Evolutionary conservation across 352 stramenopile genomes (phyloP).

Genomic region (Globisporangium middletonii): DNA sequence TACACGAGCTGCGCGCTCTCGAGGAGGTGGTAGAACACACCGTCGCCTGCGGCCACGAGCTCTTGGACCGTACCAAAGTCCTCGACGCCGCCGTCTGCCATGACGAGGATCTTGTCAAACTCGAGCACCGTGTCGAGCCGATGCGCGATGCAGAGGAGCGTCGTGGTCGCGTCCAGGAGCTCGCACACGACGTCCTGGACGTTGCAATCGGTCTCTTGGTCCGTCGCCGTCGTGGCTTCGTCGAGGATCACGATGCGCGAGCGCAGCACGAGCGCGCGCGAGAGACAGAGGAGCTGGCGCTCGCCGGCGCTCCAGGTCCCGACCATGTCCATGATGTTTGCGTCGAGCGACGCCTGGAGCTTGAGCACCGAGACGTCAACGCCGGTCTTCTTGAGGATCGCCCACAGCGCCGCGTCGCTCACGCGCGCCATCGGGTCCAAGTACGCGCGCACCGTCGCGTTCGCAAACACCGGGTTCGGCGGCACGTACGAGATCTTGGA

Average conservation of each 20-base stretch:
- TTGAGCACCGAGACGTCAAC: constrained; percentile 31
- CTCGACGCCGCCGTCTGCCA: constrained; percentile 51
- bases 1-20: constrained; percentile 39
- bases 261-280: constrained; percentile 83
- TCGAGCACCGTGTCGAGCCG: constrained; percentile 91
- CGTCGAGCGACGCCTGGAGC: constrained; percentile 23
- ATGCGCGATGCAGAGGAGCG: constrained; percentile 93
- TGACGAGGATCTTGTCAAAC: constrained; percentile 89
- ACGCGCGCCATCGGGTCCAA: constrained; percentile 86
- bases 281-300: constrained; percentile 92
- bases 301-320: constrained; percentile 91
- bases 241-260: constrained; percentile 92
- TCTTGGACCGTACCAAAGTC: constrained; percentile 39
- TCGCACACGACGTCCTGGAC: constrained; percentile 67
- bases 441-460: constrained; percentile 88
- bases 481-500: constrained; percentile 72
- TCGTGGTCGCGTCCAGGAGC: constrained; percentile 83
- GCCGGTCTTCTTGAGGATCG: constrained; percentile 37
- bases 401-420: constrained; percentile 47
- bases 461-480: constrained; percentile 91
- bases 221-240: constrained; percentile 89
- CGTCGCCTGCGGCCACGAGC: constrained; percentile 26
- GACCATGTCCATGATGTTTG: constrained; percentile 60
- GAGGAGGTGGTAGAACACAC: constrained; percentile 41
- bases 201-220: constrained; percentile 59